Base-by-base conservation (phyloP, 768 basidiomycete genomes). In the Boletus rubroflammeus region DNA sequence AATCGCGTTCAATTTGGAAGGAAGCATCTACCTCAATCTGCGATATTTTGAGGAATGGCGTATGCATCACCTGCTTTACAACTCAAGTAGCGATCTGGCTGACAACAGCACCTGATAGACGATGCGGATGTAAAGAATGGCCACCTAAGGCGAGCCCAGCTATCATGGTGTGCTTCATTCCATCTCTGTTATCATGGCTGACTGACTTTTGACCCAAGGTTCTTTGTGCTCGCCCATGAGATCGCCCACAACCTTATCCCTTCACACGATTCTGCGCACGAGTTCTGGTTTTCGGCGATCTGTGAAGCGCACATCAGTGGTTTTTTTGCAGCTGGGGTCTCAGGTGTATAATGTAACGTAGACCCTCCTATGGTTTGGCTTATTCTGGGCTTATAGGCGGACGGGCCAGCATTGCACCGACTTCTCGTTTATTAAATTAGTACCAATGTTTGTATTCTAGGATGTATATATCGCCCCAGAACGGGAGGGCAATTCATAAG, bases 251-350 rank as follows among this genome's bases (percentile, higher is more conserved):
- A 95, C 62, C 72, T 95, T 1, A 86, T 91, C 4, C 77, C 82
- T 34, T 80, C 79, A 0, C 93, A 95, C 60, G 90, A 94, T 67
- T 82, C 89, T 1, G 85, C 92, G 61, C 93, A 95, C 61, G 90
- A 91, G 56, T 96, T 96, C 68, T 96, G 90, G 71, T 93, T 94
- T 62, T 88, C 90, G 31, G 84, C 87, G 3, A 86, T 96, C 26
- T 88, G 88, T 58, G 90, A 95, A 71, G 79, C 75, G 42, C 76
- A 78, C 66, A 63, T 85, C 25, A 57, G 71, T 41, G 57, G 66
- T 8, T 70, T 84, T 19, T 71, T 41, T 15, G 13, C 40, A 41
- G 40, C 23, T 7, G 6, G 3, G 5, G 13, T 19, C 11, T 40
- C 39, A 13, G 39, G 23, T 23, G 21, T 6, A 15, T 23, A 40